These are phyloP conservation scores for Fusarium clavum DNA, from an alignment of 2,329 filamentous ascomycete genomes.

Conservation along the genomic window DNA sequence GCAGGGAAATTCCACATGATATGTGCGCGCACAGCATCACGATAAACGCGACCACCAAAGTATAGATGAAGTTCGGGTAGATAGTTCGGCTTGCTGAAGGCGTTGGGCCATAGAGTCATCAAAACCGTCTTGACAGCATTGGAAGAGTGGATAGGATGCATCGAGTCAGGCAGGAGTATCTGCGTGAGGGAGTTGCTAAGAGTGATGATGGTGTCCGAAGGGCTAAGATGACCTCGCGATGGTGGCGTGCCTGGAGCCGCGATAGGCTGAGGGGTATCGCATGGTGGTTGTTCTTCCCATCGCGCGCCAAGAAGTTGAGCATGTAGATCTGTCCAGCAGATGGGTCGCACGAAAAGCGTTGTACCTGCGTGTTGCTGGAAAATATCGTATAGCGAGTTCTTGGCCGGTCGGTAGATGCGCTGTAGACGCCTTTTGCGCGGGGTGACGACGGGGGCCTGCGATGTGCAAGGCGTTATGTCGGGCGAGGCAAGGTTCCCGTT, in stretches of 20 bases:
- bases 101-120: conserved; percentile 57
- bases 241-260: conserved; percentile 50
- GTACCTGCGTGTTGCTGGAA: conserved; percentile 61
- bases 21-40: conserved; percentile 60
- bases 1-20: conserved; percentile 60
- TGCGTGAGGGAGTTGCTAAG: conserved; percentile 59
- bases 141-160: conserved; percentile 52
- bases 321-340: conserved; percentile 68
- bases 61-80: conserved; percentile 60
- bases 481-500: conserved; percentile 18
- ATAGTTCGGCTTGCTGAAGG: conserved; percentile 48
- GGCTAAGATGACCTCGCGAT: conserved; percentile 52
- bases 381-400: conserved; percentile 64
- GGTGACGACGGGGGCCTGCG: conserved; percentile 38
- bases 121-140: conserved; percentile 59
- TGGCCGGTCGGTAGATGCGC: conserved; percentile 55
- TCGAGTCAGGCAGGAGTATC: conserved; percentile 53
- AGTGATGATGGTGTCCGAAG: conserved; percentile 56
- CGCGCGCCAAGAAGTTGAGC: conserved; percentile 59
- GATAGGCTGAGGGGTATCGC: conserved; percentile 56
- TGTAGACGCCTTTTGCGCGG: conserved; percentile 45
- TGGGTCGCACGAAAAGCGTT: conserved; percentile 63
- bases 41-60: conserved; percentile 61
- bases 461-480: conserved; percentile 44
- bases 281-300: conserved; percentile 58